These are phyloP conservation scores for Suillus spraguei DNA, from an alignment of 768 basidiomycete genomes.

Conservation along the genomic window DNA sequence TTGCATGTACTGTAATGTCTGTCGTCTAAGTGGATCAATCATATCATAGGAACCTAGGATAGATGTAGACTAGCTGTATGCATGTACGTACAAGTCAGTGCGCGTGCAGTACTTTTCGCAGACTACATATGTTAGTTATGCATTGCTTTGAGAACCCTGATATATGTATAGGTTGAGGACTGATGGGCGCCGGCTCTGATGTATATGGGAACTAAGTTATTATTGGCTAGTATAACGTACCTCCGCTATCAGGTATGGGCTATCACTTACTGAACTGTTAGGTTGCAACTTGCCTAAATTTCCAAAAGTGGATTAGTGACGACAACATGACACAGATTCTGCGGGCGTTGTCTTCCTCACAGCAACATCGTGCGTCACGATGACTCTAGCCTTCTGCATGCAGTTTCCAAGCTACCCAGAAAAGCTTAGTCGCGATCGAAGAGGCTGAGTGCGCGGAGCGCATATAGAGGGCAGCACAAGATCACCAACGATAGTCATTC, in stretches of 20 bases:
- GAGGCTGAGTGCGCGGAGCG: neutral
- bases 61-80: neutral
- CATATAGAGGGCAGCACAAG: conserved; percentile 1
- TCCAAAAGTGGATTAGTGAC: neutral
- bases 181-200: too few relatives aligned
- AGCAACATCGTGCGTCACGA: conserved; percentile 1
- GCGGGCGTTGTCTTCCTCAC: neutral
- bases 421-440: neutral
- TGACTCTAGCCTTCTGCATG: neutral
- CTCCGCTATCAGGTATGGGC: neutral
- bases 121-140: neutral
- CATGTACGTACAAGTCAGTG: neutral
- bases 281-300: neutral
- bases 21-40: neutral
- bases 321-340: neutral
- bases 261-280: neutral
- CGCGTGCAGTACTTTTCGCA: neutral
- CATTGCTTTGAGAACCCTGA: neutral
- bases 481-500: neutral
- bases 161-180: neutral
- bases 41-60: neutral
- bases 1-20: neutral
- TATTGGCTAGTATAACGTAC: neutral
- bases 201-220: neutral
- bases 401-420: neutral